A percentile compares a stretch with the other conserved stretches of the same genome.
phyloP scores from a whole-genome alignment of 176 grass and related monocot genomes.

The Oryza meridionalis region DNA sequence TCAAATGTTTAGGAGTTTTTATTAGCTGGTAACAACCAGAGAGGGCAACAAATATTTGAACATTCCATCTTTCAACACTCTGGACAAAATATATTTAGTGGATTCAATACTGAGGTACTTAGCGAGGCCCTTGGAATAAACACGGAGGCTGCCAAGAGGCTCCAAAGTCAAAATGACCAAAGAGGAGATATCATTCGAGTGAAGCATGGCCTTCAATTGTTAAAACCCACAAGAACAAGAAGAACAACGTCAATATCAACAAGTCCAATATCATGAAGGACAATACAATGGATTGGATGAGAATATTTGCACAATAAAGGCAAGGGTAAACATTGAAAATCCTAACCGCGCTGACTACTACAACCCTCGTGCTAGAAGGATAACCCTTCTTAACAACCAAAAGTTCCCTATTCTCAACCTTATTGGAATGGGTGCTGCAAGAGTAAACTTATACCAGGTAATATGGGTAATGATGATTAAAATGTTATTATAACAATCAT shows the following conservation, averaged over 20 bases:
- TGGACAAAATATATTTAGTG: slow-evolving; percentile 31
- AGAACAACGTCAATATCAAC: background rate
- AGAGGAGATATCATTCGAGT: slow-evolving; percentile 53
- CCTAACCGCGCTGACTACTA: slow-evolving; percentile 37
- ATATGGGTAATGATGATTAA: background rate
- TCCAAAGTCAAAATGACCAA: slow-evolving; percentile 44
- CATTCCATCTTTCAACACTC: background rate
- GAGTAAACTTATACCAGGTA: slow-evolving; percentile 46
- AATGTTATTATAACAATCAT: background rate
- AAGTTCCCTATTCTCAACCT: slow-evolving; percentile 48
- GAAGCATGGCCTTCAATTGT: background rate
- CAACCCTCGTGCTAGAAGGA: slow-evolving; percentile 42
- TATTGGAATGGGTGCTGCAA: slow-evolving; percentile 46
- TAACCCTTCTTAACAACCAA: slow-evolving; percentile 41
- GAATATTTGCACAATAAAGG: slow-evolving; percentile 40
- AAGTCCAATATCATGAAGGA: background rate
- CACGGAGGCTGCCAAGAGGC: slow-evolving; percentile 13
- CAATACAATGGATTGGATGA: slow-evolving; percentile 42
- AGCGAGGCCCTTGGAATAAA: slow-evolving; percentile 41
- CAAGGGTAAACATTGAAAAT: slow-evolving; percentile 43
- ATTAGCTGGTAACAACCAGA: slow-evolving; percentile 43
- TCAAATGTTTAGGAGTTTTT: slow-evolving; percentile 43
- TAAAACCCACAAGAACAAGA: background rate
- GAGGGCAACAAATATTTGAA: background rate
- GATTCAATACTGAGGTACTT: slow-evolving; percentile 43